Evolutionary conservation across 345 rosid species (phyloP), one percentile per base, ranked within the genome.

Genomic region (Sonneratia alba): DNA sequence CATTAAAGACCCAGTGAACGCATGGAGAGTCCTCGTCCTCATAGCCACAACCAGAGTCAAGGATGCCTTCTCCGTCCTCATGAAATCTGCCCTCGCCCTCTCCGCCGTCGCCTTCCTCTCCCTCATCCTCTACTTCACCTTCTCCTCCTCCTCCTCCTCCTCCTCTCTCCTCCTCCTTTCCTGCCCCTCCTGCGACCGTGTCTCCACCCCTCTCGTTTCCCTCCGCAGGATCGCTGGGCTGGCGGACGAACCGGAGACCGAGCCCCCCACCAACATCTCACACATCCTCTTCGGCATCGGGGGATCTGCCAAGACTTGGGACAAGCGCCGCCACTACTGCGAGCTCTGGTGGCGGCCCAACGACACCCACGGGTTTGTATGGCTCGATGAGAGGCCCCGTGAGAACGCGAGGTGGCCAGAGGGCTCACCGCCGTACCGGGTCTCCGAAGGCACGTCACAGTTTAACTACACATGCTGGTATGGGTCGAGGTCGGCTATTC

Each of bases 301-400:
- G n/a, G 98, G 96, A 43, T 86, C 98, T 9, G 87, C 90, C 57
- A 80, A 79, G 75, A 88, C 93, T 37, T 94, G 98, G 98, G 67
- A 82, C 69, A 67, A 73, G 24, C 92, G 98, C 7, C 85, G 88
- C 32, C 85, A 53, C 32, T 90, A 85, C 81, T 21, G 80, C 7
- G 91, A 89, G 55, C 84, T 87, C 3, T 91, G 98, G 98, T 91
- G 98, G 97, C 79, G 69, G 49, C 89, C 95, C 10, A 85, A 85
- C 69, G 73, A 75, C 24, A 88, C 87, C 27, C 89, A 91, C 9
- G 98, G 98, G 22, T 88, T 74, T 66, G 93, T 88, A 13, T 94
- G 98, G 97, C 90, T 91, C 15, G 93, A 94, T 53, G 84, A 85
- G 74, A 71, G 79, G 32, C 96, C 97, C 1, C 70, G 72, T 2